Evolutionary conservation across 2,329 filamentous ascomycete genomes (phyloP), one percentile per base, ranked within the genome.

Genomic region (Colletotrichum agaves): DNA sequence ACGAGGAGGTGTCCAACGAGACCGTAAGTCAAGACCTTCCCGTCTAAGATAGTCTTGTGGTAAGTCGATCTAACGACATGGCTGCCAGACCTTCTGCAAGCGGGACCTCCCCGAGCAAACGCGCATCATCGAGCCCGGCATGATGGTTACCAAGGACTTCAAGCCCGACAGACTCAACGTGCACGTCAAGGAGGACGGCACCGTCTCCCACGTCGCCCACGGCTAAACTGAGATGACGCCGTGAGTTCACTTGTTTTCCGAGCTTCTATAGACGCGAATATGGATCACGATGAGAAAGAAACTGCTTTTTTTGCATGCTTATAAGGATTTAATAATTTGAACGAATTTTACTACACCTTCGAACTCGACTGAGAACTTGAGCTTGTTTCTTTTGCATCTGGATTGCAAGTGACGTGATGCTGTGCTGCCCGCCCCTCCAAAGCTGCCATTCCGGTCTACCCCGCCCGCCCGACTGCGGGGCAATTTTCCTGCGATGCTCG

Each of bases 91-190:
- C 49, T 90, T 90, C 74, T 86, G 84, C 77, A 89, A 86, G 77
- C 80, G 80, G 49, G 87, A 90, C 23, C 82, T 90, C 17, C 88
- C 88, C 7, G 72, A 87, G 75, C 72, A 83, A 73, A 82, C 82
- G 43, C 84, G 88, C 70, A 78, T 91, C 72, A 85, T 90, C 73
- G 73, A 84, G 75, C 87, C 87, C 0, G 86, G 85, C 57, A 76
- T 76, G 74, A 85, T 88, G 77, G 83, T 88, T 21, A 89, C 88
- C 62, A 87, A 81, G 76, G 88, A 90, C 73, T 84, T 84, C 73
- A 76, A 78, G 1, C 79, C 83, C 55, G 78, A 85, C 63, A 80
- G 88, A 46, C 79, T 91, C 69, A 90, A 90, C 66, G 81, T 91
- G 21, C 83, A 88, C 71, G 74, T 90, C 59, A 83, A 84, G 65